Base-by-base conservation (phyloP, 2,329 filamentous ascomycete species). In the Pseudogymnoascus sp. region DNA sequence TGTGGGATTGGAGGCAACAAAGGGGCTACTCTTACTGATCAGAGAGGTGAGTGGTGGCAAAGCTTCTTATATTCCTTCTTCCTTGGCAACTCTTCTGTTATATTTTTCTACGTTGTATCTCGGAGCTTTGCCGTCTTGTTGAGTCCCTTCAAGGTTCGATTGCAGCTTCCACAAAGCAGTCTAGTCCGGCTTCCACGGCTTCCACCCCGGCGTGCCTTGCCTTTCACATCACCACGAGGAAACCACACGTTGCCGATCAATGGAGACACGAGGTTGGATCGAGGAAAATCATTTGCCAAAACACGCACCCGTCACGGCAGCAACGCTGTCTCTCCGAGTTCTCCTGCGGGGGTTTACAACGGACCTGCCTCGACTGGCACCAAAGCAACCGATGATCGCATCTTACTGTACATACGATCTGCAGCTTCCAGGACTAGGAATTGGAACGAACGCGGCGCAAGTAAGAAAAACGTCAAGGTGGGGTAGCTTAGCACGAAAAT, bases 171-270 rank as follows among this genome's bases (percentile, higher is more conserved):
- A 21, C n/a, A 56, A 56, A 12, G 4, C 49, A 34, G 49, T 56
- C 49, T 56, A 56, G 25, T 14, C 25, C 49, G 49, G 49, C 49
- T 56, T 34, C n/a, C 49, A 56, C 28, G 49, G 49, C 49, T 56
- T 56, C 49, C 49, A 56, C 25, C 16, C 49, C n/a, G n/a, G 5
- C 5, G 5, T 56, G 28, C 25, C 4, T 14, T 53, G 9, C 25
- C 28, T 9, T 31, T 34, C 49, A 34, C 8, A 31, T 34, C 49
- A 56, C 49, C 49, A 56, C 49, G 49, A 56, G 49, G 25, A 56
- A 56, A 18, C 49, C 25, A 56, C 28, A 56, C 25, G 28, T 34
- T 56, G 49, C 12, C 9, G 49, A 56, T 56, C 49, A 34, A 56
- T 34, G 49, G 25, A 56, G 49, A 31, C 49, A 56, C 49, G 49